Conservation (phyloP, 257 asterid genomes). For the Forsythia viridissima region DNA sequence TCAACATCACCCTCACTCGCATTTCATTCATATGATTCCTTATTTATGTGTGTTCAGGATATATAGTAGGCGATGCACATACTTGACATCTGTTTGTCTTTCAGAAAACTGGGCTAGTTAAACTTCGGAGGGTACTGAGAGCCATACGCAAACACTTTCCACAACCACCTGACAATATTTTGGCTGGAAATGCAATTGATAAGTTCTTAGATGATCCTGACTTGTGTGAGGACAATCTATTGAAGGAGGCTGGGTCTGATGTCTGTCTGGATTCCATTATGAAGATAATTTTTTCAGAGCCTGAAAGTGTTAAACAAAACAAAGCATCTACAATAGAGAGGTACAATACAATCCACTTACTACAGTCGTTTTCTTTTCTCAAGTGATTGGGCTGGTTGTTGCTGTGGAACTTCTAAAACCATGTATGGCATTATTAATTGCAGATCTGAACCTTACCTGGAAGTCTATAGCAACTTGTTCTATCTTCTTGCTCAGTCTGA, state of each 20-base stretch:
- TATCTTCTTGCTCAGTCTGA: constrained; percentile 88
- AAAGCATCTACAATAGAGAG: constrained; percentile 52
- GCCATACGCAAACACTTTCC: constrained; percentile 93
- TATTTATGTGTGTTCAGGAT: constrained; percentile 12
- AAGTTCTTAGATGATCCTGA: constrained; percentile 87
- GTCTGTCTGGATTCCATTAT: constrained; percentile 71
- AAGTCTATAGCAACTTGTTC: constrained; percentile 84
- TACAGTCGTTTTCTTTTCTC: constrained; percentile 15
- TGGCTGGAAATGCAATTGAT: constrained; percentile 87
- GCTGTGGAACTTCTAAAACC: constrained; percentile 22
- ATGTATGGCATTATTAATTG: constrained; percentile 35
- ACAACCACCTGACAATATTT: constrained; percentile 78
- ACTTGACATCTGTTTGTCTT: constrained; percentile 26
- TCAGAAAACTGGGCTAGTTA: constrained; percentile 83
- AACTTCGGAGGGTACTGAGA: constrained; percentile 89
- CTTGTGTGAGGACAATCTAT: constrained; percentile 84
- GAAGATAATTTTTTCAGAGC: constrained; percentile 58
- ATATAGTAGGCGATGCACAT: constrained; percentile 16
- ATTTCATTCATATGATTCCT: constrained; percentile 12
- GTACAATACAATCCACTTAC: constrained; percentile 34
- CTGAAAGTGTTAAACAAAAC: constrained; percentile 51
- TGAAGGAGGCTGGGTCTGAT: constrained; percentile 79
- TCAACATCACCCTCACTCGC: not conserved
- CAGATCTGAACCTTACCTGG: constrained; percentile 85
- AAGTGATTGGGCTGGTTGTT: constrained; percentile 21